Percentiles rank a stretch among this genome's conserved stretches.
Conservation (phyloP, 176 grass and related monocot genomes). For the Thalia dealbata region DNA sequence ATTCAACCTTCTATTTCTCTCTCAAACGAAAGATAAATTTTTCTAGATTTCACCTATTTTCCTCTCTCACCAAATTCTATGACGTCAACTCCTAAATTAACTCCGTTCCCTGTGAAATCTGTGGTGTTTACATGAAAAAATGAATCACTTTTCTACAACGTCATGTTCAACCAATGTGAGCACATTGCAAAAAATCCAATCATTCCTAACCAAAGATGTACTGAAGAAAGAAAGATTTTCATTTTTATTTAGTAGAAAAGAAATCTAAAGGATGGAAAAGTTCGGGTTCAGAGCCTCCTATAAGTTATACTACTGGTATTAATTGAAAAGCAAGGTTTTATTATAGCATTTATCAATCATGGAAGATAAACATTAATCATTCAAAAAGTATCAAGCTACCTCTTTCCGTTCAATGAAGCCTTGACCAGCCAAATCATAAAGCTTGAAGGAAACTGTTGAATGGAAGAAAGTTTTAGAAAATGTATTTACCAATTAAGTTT, state of each 20-base stretch:
- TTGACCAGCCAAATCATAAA: conserved; percentile 84
- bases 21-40: not conserved
- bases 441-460: conserved; percentile 72
- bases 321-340: not conserved
- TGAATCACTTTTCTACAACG: not conserved
- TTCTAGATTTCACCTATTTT: not conserved
- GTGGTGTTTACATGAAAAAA: not conserved
- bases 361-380: not conserved
- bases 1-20: not conserved
- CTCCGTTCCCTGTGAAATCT: not conserved
- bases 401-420: conserved; percentile 97
- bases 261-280: not conserved
- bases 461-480: conserved; percentile 23
- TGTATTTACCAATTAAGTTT: not conserved
- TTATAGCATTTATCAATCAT: not conserved
- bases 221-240: not conserved
- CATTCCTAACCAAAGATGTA: not conserved
- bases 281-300: not conserved
- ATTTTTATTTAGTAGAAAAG: not conserved
- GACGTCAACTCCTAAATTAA: not conserved
- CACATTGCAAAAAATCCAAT: not conserved
- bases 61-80: not conserved
- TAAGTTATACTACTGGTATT: not conserved
- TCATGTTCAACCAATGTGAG: not conserved
- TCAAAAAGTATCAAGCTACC: conserved; percentile 35